Evolutionary conservation across 768 basidiomycete species (phyloP), one percentile per base, ranked within the genome.

Genomic region (Lactarius sanguifluus): DNA sequence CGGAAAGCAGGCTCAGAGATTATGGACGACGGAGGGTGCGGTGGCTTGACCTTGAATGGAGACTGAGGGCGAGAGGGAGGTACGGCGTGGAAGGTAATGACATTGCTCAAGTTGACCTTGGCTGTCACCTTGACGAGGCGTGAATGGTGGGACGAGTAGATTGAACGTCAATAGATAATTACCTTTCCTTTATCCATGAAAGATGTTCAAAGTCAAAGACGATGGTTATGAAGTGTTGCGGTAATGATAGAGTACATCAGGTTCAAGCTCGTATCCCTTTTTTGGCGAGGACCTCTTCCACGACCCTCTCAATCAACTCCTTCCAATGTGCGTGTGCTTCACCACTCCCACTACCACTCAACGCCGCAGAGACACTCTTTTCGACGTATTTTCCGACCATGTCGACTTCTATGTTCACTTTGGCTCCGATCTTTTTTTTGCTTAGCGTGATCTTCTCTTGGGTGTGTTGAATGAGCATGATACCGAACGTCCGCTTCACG

Each of bases 401-500:
- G 75, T 97, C 94, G 54, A 90, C 94, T 79, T 99, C 97, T 66
- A 99, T 84, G 73, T 99, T 99, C 60, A 98, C 95, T 72, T 83
- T 90, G 57, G 85, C 84, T 0, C 95, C 96, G 1, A 90, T 75
- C 3, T 72, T 70, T 76, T 98, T 99, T 67, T 78, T 82, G 45
- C 83, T 83, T 60, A 99, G 81, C 2, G 92, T 89, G 64, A 98
- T 89, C 77, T 89, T 94, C 72, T 87, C 79, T 74, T 97, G 96
- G 13, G 94, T 96, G 77, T 98, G 96, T 71, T 86, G 86, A 77
- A 99, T 96, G 70, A 99, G 85, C 96, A 98, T 98, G 60, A 99
- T 84, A 40, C 88, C 87, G 73, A 98, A 96, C 52, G 79, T 85
- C 45, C 85, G 75, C 66, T 80, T 72, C 30, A 72, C 69, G 75